Evolutionary conservation across 2,329 filamentous ascomycete species (phyloP), one percentile per base, ranked within the genome.

Genomic region (Aspergillus sp.): DNA sequence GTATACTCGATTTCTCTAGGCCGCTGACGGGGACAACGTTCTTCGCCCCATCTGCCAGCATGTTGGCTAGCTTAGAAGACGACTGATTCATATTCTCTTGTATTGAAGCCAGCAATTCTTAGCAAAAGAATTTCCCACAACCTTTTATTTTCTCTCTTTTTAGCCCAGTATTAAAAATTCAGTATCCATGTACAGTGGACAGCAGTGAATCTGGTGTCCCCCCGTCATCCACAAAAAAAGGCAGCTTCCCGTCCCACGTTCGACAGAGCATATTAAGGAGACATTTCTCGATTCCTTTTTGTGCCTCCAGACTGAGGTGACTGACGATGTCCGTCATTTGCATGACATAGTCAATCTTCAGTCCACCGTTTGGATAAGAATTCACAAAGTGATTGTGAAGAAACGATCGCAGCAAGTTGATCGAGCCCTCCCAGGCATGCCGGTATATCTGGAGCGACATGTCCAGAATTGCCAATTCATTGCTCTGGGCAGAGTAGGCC

Each of bases 1-100:
- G 72, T 0, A 67, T 82, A 6, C 63, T 82, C 35, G 74, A 82
- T 55, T 81, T 73, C 55, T 81, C 79, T 1, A 75, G 43, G 30
- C 63, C 79, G 2, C 44, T 77, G 46, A 81, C 78, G 0, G 79
- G 79, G 0, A 67, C 67, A 1, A 75, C 72, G 0, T 81, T 82
- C 53, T 81, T 81, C 60, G 76, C 70, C 1, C 77, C 78, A 7
- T 67, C 72, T 1, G 65, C 67, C 0, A 67, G 55, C 22, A 22
- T 71, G 12, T 56, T 74, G 38, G 63, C 19, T 13, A 30, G 25
- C 15, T 6, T 44, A 33, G 25, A 44, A 22, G 37, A 39, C 0
- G 17, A 39, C 9, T 20, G 19, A 39, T 12, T 22, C 37, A 12
- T 39, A 5, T 22, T 39, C 0, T 37, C 17, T 15, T 37, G 33